Percentiles rank a stretch among this genome's conserved stretches.
Evolutionary conservation across 2,329 filamentous ascomycete species (phyloP).

Genomic region (Zymoseptoria pseudotritici): DNA sequence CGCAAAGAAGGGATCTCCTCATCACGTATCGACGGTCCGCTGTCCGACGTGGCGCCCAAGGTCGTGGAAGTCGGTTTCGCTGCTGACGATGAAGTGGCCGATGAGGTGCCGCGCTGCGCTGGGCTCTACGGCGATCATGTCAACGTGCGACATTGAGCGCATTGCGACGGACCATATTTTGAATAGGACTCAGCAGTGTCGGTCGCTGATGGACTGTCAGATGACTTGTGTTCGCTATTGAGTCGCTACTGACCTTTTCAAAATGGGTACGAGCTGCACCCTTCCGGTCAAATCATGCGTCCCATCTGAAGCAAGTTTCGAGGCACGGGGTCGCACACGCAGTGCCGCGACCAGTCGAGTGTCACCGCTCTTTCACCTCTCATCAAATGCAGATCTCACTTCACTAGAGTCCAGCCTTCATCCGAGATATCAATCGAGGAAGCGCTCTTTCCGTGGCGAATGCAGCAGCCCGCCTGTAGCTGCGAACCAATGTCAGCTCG

Average conservation of each 20-base stretch:
- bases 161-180: not conserved
- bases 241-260: not conserved
- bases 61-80: not conserved
- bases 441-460: not conserved
- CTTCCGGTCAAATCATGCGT: not conserved
- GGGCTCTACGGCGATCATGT: not conserved
- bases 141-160: not conserved
- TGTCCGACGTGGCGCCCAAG: not conserved
- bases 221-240: not conserved
- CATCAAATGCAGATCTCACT: not conserved
- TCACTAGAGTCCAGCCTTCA: not conserved
- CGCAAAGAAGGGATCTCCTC: not conserved
- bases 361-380: not conserved
- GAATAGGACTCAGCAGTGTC: not conserved
- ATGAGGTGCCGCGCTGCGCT: not conserved
- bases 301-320: slow-evolving; percentile 1
- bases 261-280: not conserved
- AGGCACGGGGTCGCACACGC: not conserved
- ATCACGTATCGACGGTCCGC: not conserved
- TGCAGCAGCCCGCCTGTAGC: not conserved
- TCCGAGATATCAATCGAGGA: not conserved
- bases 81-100: not conserved
- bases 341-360: not conserved
- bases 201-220: not conserved
- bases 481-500: not conserved